phyloP scores from a whole-genome alignment of 257 asterid genomes.

The Petunia axillaris region DNA sequence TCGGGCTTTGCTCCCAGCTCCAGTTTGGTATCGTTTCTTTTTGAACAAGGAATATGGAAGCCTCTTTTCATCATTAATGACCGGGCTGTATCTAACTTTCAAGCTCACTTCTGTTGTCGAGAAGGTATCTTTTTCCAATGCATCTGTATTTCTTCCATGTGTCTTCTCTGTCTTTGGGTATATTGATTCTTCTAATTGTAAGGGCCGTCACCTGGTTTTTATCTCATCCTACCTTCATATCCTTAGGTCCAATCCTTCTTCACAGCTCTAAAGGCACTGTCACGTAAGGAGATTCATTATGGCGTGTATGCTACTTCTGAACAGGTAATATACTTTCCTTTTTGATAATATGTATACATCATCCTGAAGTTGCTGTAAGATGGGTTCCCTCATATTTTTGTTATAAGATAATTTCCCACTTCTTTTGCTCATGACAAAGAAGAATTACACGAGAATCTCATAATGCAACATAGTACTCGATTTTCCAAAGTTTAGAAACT shows the following conservation, averaged over 20 bases:
- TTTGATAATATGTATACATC: not conserved
- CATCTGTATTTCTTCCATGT: conserved; percentile 23
- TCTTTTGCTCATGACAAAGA: conserved; percentile 27
- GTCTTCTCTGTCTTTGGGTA: conserved; percentile 17
- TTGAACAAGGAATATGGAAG: conserved; percentile 93
- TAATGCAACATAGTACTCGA: conserved; percentile 6
- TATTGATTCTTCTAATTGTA: not conserved
- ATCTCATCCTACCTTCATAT: conserved; percentile 21
- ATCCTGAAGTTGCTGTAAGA: conserved; percentile 17
- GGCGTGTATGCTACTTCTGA: conserved; percentile 88
- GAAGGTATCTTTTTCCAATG: conserved; percentile 57
- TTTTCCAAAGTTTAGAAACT: conserved; percentile 11
- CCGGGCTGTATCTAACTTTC: conserved; percentile 86
- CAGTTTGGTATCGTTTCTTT: conserved; percentile 95
- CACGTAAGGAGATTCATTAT: conserved; percentile 74
- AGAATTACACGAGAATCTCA: conserved; percentile 16
- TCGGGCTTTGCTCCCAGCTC: conserved; percentile 87
- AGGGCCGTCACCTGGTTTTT: not conserved
- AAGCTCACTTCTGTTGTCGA: conserved; percentile 92
- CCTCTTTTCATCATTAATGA: conserved; percentile 82
- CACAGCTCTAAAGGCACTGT: conserved; percentile 69
- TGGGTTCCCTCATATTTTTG: not conserved
- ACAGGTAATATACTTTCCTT: conserved; percentile 51
- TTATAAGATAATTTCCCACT: not conserved
- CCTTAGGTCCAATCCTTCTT: conserved; percentile 69